These are phyloP conservation scores for Malassezia obtusa DNA, from an alignment of 1,284 basidiomycete genomes.

Conservation along the genomic window DNA sequence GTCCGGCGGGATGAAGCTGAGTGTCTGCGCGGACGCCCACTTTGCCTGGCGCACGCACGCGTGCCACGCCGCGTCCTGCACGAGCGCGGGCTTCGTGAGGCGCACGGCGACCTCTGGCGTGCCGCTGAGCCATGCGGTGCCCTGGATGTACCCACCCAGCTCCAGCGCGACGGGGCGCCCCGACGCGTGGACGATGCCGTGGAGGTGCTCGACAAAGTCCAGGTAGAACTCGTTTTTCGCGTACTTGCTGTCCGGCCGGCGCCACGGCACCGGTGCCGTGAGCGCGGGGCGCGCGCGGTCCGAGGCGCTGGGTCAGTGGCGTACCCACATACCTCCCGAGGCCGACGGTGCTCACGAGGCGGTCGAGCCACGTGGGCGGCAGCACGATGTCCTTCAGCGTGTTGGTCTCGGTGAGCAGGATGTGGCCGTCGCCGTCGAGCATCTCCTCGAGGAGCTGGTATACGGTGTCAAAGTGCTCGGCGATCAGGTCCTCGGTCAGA, in stretches of 20 bases:
- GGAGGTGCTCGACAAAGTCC: slow-evolving; percentile 31
- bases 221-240: slow-evolving; percentile 39
- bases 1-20: slow-evolving; percentile 38
- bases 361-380: slow-evolving; percentile 39
- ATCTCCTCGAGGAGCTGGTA: slow-evolving; percentile 45
- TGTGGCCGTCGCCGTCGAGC: slow-evolving; percentile 40
- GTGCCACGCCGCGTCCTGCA: slow-evolving; percentile 76
- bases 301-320: background rate
- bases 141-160: slow-evolving; percentile 23
- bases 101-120: slow-evolving; percentile 30
- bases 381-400: slow-evolving; percentile 37
- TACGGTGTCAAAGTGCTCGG: slow-evolving; percentile 42
- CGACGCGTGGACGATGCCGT: slow-evolving; percentile 49
- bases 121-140: slow-evolving; percentile 47
- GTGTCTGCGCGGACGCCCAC: slow-evolving; percentile 52
- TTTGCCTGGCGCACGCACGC: slow-evolving; percentile 71
- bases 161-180: slow-evolving; percentile 42
- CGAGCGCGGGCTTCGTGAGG: slow-evolving; percentile 53
- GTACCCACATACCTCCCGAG: slow-evolving; percentile 8
- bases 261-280: slow-evolving; percentile 38
- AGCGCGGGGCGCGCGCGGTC: slow-evolving; percentile 10
- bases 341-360: slow-evolving; percentile 31
- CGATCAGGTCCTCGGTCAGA: slow-evolving; percentile 36
- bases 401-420: slow-evolving; percentile 40
- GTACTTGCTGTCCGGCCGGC: slow-evolving; percentile 35